Evolutionary conservation across 2,329 filamentous ascomycete species (phyloP), one percentile per base, ranked within the genome.

Genomic region (Cyanodermella asteris): DNA sequence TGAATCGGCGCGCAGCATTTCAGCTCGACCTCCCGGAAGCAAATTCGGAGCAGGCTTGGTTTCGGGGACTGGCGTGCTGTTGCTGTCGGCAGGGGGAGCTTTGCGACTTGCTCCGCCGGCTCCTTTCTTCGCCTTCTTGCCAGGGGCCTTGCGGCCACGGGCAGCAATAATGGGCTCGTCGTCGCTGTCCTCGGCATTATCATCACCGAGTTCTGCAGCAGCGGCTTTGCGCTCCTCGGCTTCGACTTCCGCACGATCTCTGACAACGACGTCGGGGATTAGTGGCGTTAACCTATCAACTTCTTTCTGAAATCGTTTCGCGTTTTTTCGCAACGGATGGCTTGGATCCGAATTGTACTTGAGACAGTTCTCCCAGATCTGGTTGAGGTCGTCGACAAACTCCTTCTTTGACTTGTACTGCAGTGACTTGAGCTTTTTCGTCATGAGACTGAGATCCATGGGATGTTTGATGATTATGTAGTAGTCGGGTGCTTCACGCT

Each of bases 111-210:
- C 53, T n/a, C n/a, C n/a, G n/a, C n/a, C n/a, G 11, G 59, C 51
- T 9, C 66, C 65, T 39, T 73, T 84, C 33, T 70, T 69, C 13
- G 80, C 73, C 42, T 76, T 82, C 36, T 77, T 75, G 16, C 66
- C 69, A 5, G 72, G 76, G 10, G 81, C 77, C 45, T 84, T 91
- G 22, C 87, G 72, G 26, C 87, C 87, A 35, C 87, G 68, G 24
- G 84, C 93, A 29, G 87, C 87, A 77, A 94, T 94, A 42, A 97
- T 94, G 6, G 87, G 87, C 49, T 91, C 82, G 43, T 94, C 84
- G 40, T 94, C 84, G 37, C 81, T 91, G 46, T 93, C 84, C 30
- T 93, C 84, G 15, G 64, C 77, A 19, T 61, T 76, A 37, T 84
- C 80, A 34, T 78, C 68, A 31, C 80, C 74, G 22, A 73, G 73